A percentile compares a stretch with the other conserved stretches of the same genome.
Evolutionary conservation across 768 basidiomycete species (phyloP).

Genomic region (Grammothele lineata): DNA sequence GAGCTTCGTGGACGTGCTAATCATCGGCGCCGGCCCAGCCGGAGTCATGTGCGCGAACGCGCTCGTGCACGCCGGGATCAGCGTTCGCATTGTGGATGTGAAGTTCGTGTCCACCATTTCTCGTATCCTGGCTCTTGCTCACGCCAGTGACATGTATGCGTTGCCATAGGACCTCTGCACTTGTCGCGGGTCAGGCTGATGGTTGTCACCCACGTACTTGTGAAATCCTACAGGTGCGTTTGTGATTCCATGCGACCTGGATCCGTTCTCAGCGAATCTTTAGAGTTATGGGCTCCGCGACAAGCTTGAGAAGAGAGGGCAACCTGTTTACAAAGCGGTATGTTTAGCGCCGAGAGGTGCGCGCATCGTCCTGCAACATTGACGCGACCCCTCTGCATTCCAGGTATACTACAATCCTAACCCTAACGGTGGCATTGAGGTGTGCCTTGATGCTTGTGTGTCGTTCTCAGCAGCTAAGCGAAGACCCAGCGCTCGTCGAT

Average conservation of each 20-base stretch:
- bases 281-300: constrained; percentile 79
- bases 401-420: constrained; percentile 74
- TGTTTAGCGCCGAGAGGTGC: too few relatives aligned
- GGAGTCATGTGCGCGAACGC: constrained; percentile 70
- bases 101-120: constrained; percentile 43
- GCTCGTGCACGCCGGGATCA: constrained; percentile 50
- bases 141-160: too few relatives aligned
- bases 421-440: not conserved
- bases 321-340: constrained; percentile 69
- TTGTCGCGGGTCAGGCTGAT: constrained; percentile 49
- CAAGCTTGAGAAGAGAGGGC: constrained; percentile 56
- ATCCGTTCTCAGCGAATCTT: not conserved
- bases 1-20: constrained; percentile 51
- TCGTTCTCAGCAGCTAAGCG: too few relatives aligned
- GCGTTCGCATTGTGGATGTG: constrained; percentile 57
- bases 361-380: not conserved
- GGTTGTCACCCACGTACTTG: constrained; percentile 54
- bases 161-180: constrained; percentile 30
- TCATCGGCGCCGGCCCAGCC: constrained; percentile 56
- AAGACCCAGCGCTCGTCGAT: constrained; percentile 62
- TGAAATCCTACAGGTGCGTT: constrained; percentile 43
- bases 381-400: too few relatives aligned
- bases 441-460: too few relatives aligned
- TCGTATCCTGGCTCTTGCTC: too few relatives aligned
- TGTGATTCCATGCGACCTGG: too few relatives aligned